phyloP scores from a whole-genome alignment of 805 yeast species.

The Peterozyma toletana region DNA sequence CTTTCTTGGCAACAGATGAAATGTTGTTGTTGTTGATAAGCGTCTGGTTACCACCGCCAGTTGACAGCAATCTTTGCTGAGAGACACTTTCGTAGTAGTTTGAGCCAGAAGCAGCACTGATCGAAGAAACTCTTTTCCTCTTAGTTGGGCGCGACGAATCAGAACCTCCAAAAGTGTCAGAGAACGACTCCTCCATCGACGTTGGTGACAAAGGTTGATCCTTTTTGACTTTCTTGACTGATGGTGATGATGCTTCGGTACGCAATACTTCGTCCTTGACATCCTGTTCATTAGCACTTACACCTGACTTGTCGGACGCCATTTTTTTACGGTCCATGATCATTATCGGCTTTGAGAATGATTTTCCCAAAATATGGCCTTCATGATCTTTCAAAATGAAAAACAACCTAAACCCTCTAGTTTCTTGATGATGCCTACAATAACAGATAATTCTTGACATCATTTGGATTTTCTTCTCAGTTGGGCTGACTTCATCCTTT shows the following conservation, averaged over 20 bases:
- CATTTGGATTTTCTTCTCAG: slow-evolving; percentile 35
- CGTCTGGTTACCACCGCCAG: slow-evolving; percentile 28
- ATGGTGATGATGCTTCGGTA: not conserved
- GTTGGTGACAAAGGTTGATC: slow-evolving; percentile 48
- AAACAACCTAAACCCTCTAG: slow-evolving; percentile 73
- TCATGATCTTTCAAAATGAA: slow-evolving; percentile 57
- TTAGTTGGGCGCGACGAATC: slow-evolving; percentile 27
- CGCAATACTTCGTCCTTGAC: not conserved
- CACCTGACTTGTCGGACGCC: slow-evolving; percentile 9
- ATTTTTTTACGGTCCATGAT: slow-evolving; percentile 90
- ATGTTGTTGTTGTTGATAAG: slow-evolving; percentile 8
- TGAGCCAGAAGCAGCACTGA: slow-evolving; percentile 11
- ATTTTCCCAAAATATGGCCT: slow-evolving; percentile 64
- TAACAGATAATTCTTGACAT: slow-evolving; percentile 85
- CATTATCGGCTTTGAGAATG: slow-evolving; percentile 68
- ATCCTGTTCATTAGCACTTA: slow-evolving; percentile 6
- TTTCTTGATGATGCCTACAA: slow-evolving; percentile 90
- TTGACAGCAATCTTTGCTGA: slow-evolving; percentile 26
- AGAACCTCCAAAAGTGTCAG: slow-evolving; percentile 36
- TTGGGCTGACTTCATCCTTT: slow-evolving; percentile 10
- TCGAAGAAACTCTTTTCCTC: slow-evolving; percentile 34
- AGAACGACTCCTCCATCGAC: slow-evolving; percentile 52
- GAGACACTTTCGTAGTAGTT: slow-evolving; percentile 30
- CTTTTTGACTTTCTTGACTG: not conserved
- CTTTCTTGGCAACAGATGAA: slow-evolving; percentile 22